Base-by-base conservation (phyloP, 805 yeast species). In the Saturnispora serradocipensis region DNA sequence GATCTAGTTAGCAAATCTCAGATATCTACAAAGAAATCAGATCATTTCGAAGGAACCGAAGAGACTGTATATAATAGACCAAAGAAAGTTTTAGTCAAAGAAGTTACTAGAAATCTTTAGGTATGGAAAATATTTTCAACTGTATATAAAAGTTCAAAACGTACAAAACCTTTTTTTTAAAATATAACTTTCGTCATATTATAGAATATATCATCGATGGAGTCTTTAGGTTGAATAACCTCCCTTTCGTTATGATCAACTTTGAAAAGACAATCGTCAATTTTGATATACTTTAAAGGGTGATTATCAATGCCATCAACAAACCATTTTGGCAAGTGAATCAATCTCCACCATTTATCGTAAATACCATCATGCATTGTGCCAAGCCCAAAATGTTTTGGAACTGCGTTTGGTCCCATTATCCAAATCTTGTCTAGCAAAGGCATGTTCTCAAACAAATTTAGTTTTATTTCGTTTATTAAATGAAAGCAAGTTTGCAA, bases 341-440 rank as follows among this genome's bases (percentile, higher is more conserved):
- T 80, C 2, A 79, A 78, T 51, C 77, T 69, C 54, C 71, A 70
- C 84, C 84, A 79, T 53, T 75, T 76, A 59, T 80, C 84, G 59
- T 71, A 72, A 3, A 80, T 67, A 4, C 78, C 76, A 10, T 80
- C 80, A 58, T 78, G 78, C 2, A 70, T 66, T 63, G 73, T 76
- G 13, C 78, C 81, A 22, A 77, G 62, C 0, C 82, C 84, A 68
- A 77, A 75, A 20, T 81, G 83, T 1, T 74, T 68, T 2, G 79
- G 80, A 1, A 80, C 77, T 0, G 82, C 74, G 24, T 72, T 70
- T 18, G 72, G 59, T 0, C 82, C 83, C 48, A 73, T 70, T 2
- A 79, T 61, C 60, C 77, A 76, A 8, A 80, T 58, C 32, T 61
- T 66, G 16, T 56, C 56, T 34, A 80, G 58, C 0, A 57, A 50